A percentile compares a stretch with the other conserved stretches of the same genome.
Evolutionary conservation across 768 basidiomycete species (phyloP).

Genomic region (Naganishia vishniacii): DNA sequence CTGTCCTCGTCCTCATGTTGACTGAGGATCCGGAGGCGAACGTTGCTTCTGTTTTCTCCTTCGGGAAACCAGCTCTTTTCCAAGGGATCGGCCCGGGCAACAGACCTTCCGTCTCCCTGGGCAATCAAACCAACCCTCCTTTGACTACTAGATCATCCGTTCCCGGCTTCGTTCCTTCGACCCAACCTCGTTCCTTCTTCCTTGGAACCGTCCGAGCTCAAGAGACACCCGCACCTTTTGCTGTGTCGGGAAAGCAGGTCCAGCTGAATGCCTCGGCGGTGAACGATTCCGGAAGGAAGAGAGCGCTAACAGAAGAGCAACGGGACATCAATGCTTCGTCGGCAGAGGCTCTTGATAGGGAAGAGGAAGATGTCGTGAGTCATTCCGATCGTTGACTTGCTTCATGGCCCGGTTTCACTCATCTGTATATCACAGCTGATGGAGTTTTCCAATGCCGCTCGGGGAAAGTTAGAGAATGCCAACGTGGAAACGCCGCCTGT

Average conservation of each 20-base stretch:
- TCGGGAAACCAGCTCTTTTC: background rate
- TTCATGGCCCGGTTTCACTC: too few species aligned
- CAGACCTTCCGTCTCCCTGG: background rate
- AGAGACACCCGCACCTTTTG: background rate
- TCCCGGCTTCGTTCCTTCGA: background rate
- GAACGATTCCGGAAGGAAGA: constrained; percentile 15
- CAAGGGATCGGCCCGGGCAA: too few species aligned
- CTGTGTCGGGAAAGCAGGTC: background rate
- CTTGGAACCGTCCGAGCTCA: background rate
- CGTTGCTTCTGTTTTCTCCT: background rate
- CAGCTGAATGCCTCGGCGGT: background rate
- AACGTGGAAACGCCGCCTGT: too few species aligned
- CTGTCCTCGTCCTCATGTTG: too few species aligned
- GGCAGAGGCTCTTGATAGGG: background rate
- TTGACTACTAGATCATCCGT: background rate
- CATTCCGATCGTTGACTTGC: too few species aligned
- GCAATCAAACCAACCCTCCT: background rate
- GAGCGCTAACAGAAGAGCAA: background rate
- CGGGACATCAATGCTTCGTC: background rate
- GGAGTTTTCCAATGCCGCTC: too few species aligned
- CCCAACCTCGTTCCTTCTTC: background rate
- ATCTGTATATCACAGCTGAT: too few species aligned
- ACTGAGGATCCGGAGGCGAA: too few species aligned
- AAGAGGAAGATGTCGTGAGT: background rate
- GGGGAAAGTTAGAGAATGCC: too few species aligned